Base-by-base conservation (phyloP, 83 land plant species). In the Thuja plicata region DNA sequence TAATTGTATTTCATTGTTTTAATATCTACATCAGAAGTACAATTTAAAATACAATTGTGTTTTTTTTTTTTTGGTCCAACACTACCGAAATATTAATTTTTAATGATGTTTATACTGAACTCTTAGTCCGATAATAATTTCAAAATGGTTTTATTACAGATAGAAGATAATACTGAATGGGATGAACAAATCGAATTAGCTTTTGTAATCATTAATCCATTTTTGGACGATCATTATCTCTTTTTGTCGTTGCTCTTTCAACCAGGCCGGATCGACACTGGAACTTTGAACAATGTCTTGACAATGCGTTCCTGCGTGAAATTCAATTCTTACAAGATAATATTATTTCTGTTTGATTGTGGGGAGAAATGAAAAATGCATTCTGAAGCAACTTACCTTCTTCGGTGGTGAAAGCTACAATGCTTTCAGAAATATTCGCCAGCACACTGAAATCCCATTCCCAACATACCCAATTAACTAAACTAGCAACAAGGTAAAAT, bases 151-250 rank as follows among this genome's bases (percentile, higher is more conserved):
- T 15, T 54, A 54, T 3, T 54, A 15, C 0, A 54, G 13, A 17
- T 2, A 52, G 19, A 54, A 54, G 19, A 54, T 3, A 3, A 15
- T 54, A 0, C 12, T 16, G 19, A 15, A 52, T 15, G 57, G 19
- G 19, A 54, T 15, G 3, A 54, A 15, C 19, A 54, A 15, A 3
- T 2, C 57, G 0, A 15, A 54, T 54, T 16, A 54, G 57, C 77
- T 77, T 40, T 92, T 95, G 21, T 79, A 79, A 17, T 17, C 46
- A 1, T 40, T 1, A 21, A 79, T 79, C 83, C 83, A 79, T 19
- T 15, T 13, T 0, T 24, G 21, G 8, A 79, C 21, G 2, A 40
- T 21, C 0, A 0, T 5, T 40, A 79, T 40, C 24, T 79, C 83
- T 17, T 79, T 79, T 16, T 5, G 8, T 79, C 27, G 9, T 40